These are phyloP conservation scores for Stylosanthes scabra DNA, from an alignment of 331 rosid species.

Conservation along the genomic window DNA sequence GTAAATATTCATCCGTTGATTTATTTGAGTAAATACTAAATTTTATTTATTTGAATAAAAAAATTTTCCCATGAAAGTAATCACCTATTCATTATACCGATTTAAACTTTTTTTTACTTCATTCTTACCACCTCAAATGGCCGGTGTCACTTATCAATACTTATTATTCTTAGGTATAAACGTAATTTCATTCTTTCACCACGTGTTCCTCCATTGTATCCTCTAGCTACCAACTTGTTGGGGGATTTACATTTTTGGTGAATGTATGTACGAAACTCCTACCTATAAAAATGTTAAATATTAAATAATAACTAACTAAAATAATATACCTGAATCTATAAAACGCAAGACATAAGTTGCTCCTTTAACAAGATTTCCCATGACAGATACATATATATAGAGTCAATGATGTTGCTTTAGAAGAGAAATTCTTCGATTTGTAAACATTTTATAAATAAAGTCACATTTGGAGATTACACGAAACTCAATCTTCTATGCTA, in stretches of 20 bases:
- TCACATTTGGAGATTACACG: conserved; percentile 16
- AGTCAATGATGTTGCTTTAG: background rate
- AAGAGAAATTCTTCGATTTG: background rate
- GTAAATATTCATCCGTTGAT: too few relatives aligned
- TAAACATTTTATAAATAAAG: background rate
- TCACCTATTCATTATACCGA: too few relatives aligned
- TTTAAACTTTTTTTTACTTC: too few relatives aligned
- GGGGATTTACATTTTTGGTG: background rate
- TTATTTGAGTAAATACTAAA: too few relatives aligned
- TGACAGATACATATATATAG: background rate
- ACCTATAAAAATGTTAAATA: background rate
- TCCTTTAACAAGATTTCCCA: background rate
- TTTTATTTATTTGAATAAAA: too few relatives aligned
- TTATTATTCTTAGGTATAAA: too few relatives aligned
- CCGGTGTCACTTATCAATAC: too few relatives aligned
- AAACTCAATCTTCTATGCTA: conserved; percentile 3
- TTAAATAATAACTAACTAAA: background rate
- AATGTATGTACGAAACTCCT: conserved; percentile 1
- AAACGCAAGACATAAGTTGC: conserved; percentile 5
- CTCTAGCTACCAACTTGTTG: background rate
- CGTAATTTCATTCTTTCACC: too few relatives aligned
- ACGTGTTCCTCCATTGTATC: background rate
- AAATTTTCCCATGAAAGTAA: too few relatives aligned
- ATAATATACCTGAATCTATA: background rate
- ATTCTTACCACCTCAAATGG: too few relatives aligned